phyloP scores from a whole-genome alignment of 75 land plant genomes.

The Picea sitchensis region DNA sequence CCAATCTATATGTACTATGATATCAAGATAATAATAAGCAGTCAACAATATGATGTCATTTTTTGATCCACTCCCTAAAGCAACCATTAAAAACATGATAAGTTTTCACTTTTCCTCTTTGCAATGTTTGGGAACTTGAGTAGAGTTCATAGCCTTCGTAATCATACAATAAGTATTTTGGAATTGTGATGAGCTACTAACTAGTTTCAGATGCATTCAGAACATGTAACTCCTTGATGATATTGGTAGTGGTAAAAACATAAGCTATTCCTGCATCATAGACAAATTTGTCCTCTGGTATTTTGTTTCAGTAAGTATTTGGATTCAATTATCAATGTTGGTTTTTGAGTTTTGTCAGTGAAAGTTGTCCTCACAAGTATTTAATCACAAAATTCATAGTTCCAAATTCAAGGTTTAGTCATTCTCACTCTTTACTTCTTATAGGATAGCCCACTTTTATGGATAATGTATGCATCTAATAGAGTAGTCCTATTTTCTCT shows the following conservation, averaged over 20 bases:
- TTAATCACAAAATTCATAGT: not conserved
- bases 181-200: not conserved
- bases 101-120: constrained; percentile 2
- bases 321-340: not conserved
- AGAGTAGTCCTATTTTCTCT: not conserved
- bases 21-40: not conserved
- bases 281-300: not conserved
- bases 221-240: not conserved
- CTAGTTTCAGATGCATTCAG: not conserved
- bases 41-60: not conserved
- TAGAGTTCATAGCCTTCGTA: not conserved
- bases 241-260: not conserved
- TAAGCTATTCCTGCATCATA: not conserved
- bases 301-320: not conserved
- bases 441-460: not conserved
- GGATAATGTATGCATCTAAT: not conserved
- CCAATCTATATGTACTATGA: not conserved
- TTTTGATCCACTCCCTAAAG: not conserved
- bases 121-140: not conserved
- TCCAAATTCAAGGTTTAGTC: not conserved
- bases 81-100: not conserved
- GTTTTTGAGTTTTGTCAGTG: not conserved
- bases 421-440: not conserved
- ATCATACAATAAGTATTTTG: not conserved
- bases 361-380: not conserved